Evolutionary conservation across 805 yeast species (phyloP).

Genomic region (Dipodascus geniculatus): DNA sequence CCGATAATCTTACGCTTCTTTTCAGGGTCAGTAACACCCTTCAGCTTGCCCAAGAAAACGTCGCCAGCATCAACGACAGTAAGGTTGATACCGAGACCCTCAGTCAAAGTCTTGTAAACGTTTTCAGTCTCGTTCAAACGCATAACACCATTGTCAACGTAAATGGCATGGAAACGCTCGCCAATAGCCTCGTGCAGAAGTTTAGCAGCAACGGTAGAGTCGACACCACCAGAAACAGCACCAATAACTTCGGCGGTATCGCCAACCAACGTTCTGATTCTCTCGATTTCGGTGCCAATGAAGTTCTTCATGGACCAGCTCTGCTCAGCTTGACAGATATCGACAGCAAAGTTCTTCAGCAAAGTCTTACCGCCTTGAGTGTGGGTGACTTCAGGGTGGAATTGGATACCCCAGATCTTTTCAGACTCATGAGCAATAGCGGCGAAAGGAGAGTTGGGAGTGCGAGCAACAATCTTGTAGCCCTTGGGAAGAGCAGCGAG

Average conservation of each 20-base stretch:
- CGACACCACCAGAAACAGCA: constrained; percentile 99
- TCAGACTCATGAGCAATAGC: constrained; percentile 72
- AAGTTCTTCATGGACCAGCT: constrained; percentile 99
- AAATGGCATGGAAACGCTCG: constrained; percentile 94
- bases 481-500: constrained; percentile 82
- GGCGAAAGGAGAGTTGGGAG: constrained; percentile 91
- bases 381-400: constrained; percentile 98
- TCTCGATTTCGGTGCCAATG: constrained; percentile 88
- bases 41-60: constrained; percentile 71
- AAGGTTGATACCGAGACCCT: constrained; percentile 88
- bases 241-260: constrained; percentile 98
- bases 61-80: constrained; percentile 92
- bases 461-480: constrained; percentile 77
- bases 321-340: constrained; percentile 73
- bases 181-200: constrained; percentile 97
- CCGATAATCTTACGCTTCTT: constrained; percentile 98
- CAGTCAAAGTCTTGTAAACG: constrained; percentile 82
- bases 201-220: constrained; percentile 98
- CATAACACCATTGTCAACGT: constrained; percentile 97
- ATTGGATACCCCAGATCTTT: constrained; percentile 86
- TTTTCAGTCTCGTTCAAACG: constrained; percentile 83
- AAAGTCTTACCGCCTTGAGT: constrained; percentile 81
- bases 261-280: constrained; percentile 86
- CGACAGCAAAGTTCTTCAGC: constrained; percentile 85
- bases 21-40: constrained; percentile 97